phyloP scores from a whole-genome alignment of 2,329 filamentous ascomycete genomes.

The Alternaria consortialis region DNA sequence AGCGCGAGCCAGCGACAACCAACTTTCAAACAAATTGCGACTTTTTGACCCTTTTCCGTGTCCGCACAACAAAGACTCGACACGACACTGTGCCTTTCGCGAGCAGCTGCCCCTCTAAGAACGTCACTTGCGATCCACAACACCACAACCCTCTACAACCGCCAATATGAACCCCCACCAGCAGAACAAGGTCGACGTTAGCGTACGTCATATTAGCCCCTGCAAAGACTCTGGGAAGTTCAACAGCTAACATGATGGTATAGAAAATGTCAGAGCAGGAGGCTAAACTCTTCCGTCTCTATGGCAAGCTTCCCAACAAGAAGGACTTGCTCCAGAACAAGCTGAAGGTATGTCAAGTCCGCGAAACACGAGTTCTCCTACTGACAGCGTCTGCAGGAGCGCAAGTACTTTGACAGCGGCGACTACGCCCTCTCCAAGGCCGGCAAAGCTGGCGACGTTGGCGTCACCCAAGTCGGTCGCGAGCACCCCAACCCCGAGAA shows the following conservation, averaged over 20 bases:
- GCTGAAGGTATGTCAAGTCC: slow-evolving; percentile 70
- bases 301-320: slow-evolving; percentile 96
- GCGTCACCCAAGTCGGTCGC: slow-evolving; percentile 91
- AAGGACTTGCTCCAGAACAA: slow-evolving; percentile 98
- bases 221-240: slow-evolving; percentile 15
- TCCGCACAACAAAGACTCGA: slow-evolving; percentile 43
- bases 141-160: slow-evolving; percentile 16
- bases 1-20: slow-evolving; percentile 32
- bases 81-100: slow-evolving; percentile 19
- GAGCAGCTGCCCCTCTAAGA: slow-evolving; percentile 22
- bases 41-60: slow-evolving; percentile 30
- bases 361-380: background rate
- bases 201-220: slow-evolving; percentile 68
- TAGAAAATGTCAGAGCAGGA: slow-evolving; percentile 94
- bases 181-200: slow-evolving; percentile 98
- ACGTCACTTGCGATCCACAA: slow-evolving; percentile 24
- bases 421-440: slow-evolving; percentile 98
- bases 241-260: slow-evolving; percentile 29
- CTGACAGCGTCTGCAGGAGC: slow-evolving; percentile 66
- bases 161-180: slow-evolving; percentile 88
- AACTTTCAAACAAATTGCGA: slow-evolving; percentile 31
- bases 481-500: slow-evolving; percentile 95
- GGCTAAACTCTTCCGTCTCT: slow-evolving; percentile 94
- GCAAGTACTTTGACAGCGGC: slow-evolving; percentile 95
- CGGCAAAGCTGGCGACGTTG: slow-evolving; percentile 92